Conservation (phyloP, 495 filamentous ascomycete species). For the Delitschia confertaspora region DNA sequence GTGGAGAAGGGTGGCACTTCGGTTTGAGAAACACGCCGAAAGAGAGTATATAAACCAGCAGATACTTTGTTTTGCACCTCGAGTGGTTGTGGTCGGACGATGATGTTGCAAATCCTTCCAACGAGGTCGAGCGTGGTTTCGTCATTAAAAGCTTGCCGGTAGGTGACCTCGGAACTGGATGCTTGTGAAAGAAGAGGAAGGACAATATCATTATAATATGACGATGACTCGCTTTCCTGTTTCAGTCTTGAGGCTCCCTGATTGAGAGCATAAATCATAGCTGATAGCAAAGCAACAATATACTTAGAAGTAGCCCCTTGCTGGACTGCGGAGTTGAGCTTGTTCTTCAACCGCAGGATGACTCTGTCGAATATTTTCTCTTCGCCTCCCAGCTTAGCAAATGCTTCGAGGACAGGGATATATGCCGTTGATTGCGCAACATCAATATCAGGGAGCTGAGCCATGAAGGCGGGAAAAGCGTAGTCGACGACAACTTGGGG, state of each 20-base stretch:
- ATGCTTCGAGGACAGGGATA: slow-evolving; percentile 52
- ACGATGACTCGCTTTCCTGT: slow-evolving; percentile 42
- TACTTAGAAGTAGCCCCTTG: slow-evolving; percentile 48
- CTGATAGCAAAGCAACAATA: slow-evolving; percentile 51
- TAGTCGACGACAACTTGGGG: slow-evolving; percentile 60
- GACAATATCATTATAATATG: slow-evolving; percentile 55
- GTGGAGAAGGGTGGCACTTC: slow-evolving; percentile 20
- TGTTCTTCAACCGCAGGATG: slow-evolving; percentile 59
- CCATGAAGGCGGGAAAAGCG: slow-evolving; percentile 66
- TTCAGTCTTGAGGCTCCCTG: slow-evolving; percentile 41
- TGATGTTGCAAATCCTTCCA: slow-evolving; percentile 54
- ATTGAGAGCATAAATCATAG: slow-evolving; percentile 56
- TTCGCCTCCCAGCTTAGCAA: slow-evolving; percentile 60
- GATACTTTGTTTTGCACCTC: slow-evolving; percentile 49
- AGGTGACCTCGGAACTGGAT: slow-evolving; percentile 13
- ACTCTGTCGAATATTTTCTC: slow-evolving; percentile 59
- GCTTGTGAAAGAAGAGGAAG: slow-evolving; percentile 31
- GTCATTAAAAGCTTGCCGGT: slow-evolving; percentile 41
- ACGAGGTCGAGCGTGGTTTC: slow-evolving; percentile 45
- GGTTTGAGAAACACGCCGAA: slow-evolving; percentile 26
- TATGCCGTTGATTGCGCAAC: slow-evolving; percentile 38
- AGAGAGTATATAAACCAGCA: slow-evolving; percentile 50
- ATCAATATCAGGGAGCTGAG: slow-evolving; percentile 54
- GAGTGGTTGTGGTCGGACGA: slow-evolving; percentile 46
- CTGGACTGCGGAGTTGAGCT: slow-evolving; percentile 50